A percentile compares a stretch with the other conserved stretches of the same genome.
These are phyloP conservation scores for Phytopythium cucurbitacearum DNA, from an alignment of 352 stramenopile genomes.

Conservation along the genomic window DNA sequence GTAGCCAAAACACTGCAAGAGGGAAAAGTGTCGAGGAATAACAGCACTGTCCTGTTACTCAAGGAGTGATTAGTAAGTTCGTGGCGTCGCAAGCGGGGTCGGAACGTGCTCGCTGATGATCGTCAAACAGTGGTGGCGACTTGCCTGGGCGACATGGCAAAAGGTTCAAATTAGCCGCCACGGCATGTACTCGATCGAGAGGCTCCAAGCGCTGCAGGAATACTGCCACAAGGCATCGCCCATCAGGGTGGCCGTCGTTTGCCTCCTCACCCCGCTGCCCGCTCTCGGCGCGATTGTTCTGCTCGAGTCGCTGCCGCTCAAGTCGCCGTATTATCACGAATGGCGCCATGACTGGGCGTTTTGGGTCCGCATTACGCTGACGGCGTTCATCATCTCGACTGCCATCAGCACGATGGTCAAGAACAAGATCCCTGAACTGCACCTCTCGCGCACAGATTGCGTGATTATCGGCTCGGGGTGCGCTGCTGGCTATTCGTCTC, in stretches of 20 bases:
- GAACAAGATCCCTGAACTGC: conserved; percentile 7
- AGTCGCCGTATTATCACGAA: neutral
- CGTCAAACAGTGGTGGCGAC: neutral
- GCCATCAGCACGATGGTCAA: conserved; percentile 1
- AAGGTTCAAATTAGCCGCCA: conserved; percentile 21
- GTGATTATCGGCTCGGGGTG: neutral
- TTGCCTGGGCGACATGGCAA: conserved; percentile 2
- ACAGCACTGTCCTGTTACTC: neutral
- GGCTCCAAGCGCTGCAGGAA: conserved; percentile 23
- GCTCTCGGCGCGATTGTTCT: conserved; percentile 7
- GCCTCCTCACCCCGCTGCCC: conserved; percentile 20
- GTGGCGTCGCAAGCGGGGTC: neutral
- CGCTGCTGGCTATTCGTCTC: neutral
- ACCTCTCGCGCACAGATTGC: neutral
- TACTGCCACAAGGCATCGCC: conserved; percentile 25
- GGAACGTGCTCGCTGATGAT: neutral
- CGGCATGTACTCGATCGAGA: conserved; percentile 35
- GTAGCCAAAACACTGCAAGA: too few species aligned
- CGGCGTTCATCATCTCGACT: conserved; percentile 3
- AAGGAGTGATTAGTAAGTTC: neutral
- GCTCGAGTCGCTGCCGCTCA: conserved; percentile 3
- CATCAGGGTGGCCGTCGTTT: conserved; percentile 15
- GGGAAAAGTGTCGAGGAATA: too few species aligned
- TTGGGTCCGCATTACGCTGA: conserved; percentile 1
- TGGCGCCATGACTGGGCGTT: conserved; percentile 1